A percentile compares a stretch with the other conserved stretches of the same genome.
Conservation (phyloP, 116 monocot species). For the Thalassia testudinum region DNA sequence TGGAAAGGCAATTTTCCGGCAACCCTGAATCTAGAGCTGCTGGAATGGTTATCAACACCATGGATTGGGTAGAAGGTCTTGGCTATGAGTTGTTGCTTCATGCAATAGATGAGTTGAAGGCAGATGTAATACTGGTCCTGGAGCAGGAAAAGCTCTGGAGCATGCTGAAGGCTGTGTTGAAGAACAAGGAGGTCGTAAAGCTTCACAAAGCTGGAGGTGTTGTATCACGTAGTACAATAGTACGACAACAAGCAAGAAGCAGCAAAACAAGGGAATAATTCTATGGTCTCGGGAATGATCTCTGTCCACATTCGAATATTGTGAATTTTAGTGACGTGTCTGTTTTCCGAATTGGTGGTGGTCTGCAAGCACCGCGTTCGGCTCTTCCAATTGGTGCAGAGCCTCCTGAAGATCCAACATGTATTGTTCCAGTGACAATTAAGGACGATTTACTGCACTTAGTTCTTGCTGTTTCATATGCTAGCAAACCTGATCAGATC, state of each 20-base stretch:
- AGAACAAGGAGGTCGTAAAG: constrained; percentile 19
- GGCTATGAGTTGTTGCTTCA: constrained; percentile 94
- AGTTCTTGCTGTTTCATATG: constrained; percentile 93
- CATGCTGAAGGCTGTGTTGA: constrained; percentile 18
- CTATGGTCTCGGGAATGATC: constrained; percentile 72
- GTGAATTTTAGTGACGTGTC: constrained; percentile 75
- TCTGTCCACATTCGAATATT: constrained; percentile 89
- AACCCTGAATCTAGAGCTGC: constrained; percentile 92
- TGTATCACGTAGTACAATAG: constrained; percentile 14
- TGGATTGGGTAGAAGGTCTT: constrained; percentile 98
- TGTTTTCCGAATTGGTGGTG: constrained; percentile 79
- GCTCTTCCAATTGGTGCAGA: constrained; percentile 95
- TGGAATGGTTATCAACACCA: constrained; percentile 97
- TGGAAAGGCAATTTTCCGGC: constrained; percentile 74
- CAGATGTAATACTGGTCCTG: constrained; percentile 80
- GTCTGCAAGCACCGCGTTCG: constrained; percentile 86
- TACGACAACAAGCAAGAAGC: constrained; percentile 16
- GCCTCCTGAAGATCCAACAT: constrained; percentile 78
- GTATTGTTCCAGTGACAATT: constrained; percentile 63
- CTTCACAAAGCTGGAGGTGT: constrained; percentile 32
- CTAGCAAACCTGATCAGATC: constrained; percentile 84
- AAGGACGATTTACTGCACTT: constrained; percentile 75
- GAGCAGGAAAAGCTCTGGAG: constrained; percentile 37
- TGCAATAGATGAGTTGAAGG: constrained; percentile 74
- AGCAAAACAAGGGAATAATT: constrained; percentile 48